phyloP scores from a whole-genome alignment of 805 yeast species.

The Myxozyma udenii region DNA sequence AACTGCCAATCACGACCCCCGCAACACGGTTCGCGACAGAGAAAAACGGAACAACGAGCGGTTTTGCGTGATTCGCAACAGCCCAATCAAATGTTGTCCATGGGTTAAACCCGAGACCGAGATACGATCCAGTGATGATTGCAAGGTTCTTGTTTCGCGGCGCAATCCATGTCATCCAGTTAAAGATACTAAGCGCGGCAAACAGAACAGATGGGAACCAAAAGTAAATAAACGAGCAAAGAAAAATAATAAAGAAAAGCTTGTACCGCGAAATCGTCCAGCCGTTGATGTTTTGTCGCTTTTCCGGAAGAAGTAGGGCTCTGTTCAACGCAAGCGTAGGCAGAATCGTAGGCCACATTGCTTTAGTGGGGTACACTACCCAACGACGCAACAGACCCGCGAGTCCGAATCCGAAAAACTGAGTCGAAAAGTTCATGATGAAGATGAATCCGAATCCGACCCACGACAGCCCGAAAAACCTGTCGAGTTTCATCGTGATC shows the following conservation, averaged over 20 bases:
- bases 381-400: conserved; percentile 61
- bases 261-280: conserved; percentile 57
- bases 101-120: conserved; percentile 65
- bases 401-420: conserved; percentile 50
- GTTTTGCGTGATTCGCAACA: conserved; percentile 50
- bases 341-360: conserved; percentile 69
- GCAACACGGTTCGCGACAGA: conserved; percentile 43
- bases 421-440: conserved; percentile 52
- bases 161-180: conserved; percentile 62
- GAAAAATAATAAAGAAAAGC: conserved; percentile 47
- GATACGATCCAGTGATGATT: conserved; percentile 58
- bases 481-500: conserved; percentile 43
- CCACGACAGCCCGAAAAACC: conserved; percentile 36
- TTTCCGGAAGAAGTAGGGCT: conserved; percentile 17
- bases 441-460: conserved; percentile 52
- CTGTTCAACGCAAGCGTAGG: conserved; percentile 56
- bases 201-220: conserved; percentile 62
- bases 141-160: conserved; percentile 55
- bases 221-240: conserved; percentile 47
- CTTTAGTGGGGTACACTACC: conserved; percentile 59
- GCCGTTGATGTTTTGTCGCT: conserved; percentile 47
- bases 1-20: conserved; percentile 37
- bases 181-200: conserved; percentile 56
- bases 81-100: conserved; percentile 63
- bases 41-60: conserved; percentile 53